Conservation (phyloP, 768 basidiomycete genomes). For the Amanita rimosa region DNA sequence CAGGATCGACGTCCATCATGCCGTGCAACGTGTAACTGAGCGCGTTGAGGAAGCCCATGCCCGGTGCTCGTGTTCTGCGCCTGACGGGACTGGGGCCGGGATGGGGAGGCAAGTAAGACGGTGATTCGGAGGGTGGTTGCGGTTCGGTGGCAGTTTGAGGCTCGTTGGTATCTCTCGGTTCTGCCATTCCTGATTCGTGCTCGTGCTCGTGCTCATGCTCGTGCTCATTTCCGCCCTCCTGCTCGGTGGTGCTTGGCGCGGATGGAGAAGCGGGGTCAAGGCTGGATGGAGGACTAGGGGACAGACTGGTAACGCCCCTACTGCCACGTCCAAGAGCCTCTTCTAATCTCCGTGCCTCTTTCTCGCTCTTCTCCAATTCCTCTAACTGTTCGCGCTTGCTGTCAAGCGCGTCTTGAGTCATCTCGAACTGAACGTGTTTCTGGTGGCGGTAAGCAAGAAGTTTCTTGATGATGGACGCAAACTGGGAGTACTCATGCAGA, state of each 20-base stretch:
- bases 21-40: constrained; percentile 92
- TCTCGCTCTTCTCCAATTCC: constrained; percentile 87
- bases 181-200: constrained; percentile 6
- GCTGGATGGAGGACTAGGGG: constrained; percentile 8
- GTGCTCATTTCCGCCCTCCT: too few relatives aligned
- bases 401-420: constrained; percentile 88
- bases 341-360: constrained; percentile 81
- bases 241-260: too few relatives aligned
- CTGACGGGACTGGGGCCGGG: constrained; percentile 65
- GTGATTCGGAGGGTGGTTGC: constrained; percentile 18
- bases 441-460: constrained; percentile 91
- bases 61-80: constrained; percentile 49
- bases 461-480: constrained; percentile 89
- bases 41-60: constrained; percentile 83
- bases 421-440: constrained; percentile 96
- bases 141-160: background rate
- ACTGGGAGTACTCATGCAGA: constrained; percentile 90
- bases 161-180: constrained; percentile 14
- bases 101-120: constrained; percentile 59
- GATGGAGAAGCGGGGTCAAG: constrained; percentile 2
- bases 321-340: constrained; percentile 68
- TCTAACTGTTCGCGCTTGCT: constrained; percentile 75
- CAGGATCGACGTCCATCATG: constrained; percentile 99
- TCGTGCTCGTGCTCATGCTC: too few relatives aligned
- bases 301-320: constrained; percentile 14